Evolutionary conservation across 177 flowering plant species (phyloP), one percentile per base, ranked within the genome.

Genomic region (Vitis hybrid): DNA sequence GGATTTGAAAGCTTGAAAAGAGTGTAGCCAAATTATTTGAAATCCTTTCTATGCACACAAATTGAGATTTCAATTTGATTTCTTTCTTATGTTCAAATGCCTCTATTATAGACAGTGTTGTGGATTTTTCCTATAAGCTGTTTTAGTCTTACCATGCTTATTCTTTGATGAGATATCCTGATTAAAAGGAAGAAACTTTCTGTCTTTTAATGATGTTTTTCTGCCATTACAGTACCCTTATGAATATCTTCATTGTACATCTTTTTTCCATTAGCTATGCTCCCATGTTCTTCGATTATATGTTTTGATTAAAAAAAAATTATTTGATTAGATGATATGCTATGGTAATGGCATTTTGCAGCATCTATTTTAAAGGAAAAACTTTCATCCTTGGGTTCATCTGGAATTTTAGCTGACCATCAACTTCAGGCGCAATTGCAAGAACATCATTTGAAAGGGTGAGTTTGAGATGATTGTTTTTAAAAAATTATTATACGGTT

Each of bases 351-450:
- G 58, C 83, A 52, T 61, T 78, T 58, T 83, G 82, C 94, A 96
- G 99, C 99, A 14, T 87, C 98, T 76, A 93, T 88, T 17, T 83
- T 96, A 78, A 96, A 96, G 85, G 99, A 93, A 80, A 96, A 93
- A 72, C 98, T 96, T 71, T 82, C 97, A 71, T 72, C 97, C 50
- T 79, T 96, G 80, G 99, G 99, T 46, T 87, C 98, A 65, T 92
- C 99, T 75, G 99, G 98, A 72, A 79, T 93, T 70, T 82, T 96
- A 70, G 99, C 99, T 70, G 99, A 96, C 56, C 99, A 96, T 80
- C 98, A 96, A 68, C 95, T 96, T 74, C 98, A 96, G 78, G 83
- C 93, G 14, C 97, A 89, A 68, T 78, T 96, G 64, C 99, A 93
- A 79, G 99, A 96, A 81, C 91, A 93, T 70, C 88, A 96, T 75